Evolutionary conservation across 2,329 filamentous ascomycete genomes (phyloP).

Genomic region (Xylariaceae sp.): DNA sequence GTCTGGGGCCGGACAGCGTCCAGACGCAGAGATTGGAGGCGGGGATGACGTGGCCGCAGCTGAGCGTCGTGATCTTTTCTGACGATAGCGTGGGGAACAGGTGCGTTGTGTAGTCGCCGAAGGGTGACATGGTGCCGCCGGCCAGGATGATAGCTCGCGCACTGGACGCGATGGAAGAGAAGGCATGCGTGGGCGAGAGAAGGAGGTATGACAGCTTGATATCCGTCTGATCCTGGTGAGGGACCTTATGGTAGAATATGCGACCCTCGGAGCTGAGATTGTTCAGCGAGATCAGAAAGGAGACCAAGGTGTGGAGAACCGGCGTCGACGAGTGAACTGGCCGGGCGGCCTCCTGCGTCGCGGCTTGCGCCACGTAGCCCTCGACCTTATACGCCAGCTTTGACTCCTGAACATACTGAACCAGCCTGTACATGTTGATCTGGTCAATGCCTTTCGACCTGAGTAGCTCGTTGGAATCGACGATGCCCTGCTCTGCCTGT

Average conservation of each 20-base stretch:
- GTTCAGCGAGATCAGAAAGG: conserved; percentile 72
- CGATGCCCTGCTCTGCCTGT: conserved; percentile 53
- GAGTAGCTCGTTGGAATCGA: conserved; percentile 65
- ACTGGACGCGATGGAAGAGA: conserved; percentile 76
- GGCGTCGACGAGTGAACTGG: conserved; percentile 35
- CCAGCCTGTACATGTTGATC: conserved; percentile 85
- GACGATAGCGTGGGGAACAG: conserved; percentile 68
- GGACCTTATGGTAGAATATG: conserved; percentile 52
- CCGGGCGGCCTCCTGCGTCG: conserved; percentile 29
- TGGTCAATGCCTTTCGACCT: conserved; percentile 84
- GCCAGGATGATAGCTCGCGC: conserved; percentile 84
- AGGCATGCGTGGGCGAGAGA: conserved; percentile 84
- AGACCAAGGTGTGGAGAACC: conserved; percentile 47
- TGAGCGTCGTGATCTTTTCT: conserved; percentile 66
- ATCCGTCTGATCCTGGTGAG: conserved; percentile 28
- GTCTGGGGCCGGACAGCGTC: conserved; percentile 47
- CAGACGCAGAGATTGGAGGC: conserved; percentile 71
- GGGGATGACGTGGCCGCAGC: conserved; percentile 92
- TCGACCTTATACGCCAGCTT: conserved; percentile 93
- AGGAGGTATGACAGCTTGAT: conserved; percentile 75
- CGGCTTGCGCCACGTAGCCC: conserved; percentile 65
- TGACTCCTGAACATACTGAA: conserved; percentile 81
- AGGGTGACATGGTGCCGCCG: conserved; percentile 96
- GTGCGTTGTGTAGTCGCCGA: conserved; percentile 80
- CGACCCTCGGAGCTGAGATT: conserved; percentile 70